Evolutionary conservation across 2,329 filamentous ascomycete species (phyloP), one percentile per base, ranked within the genome.

Genomic region (Alternaria burnsii): DNA sequence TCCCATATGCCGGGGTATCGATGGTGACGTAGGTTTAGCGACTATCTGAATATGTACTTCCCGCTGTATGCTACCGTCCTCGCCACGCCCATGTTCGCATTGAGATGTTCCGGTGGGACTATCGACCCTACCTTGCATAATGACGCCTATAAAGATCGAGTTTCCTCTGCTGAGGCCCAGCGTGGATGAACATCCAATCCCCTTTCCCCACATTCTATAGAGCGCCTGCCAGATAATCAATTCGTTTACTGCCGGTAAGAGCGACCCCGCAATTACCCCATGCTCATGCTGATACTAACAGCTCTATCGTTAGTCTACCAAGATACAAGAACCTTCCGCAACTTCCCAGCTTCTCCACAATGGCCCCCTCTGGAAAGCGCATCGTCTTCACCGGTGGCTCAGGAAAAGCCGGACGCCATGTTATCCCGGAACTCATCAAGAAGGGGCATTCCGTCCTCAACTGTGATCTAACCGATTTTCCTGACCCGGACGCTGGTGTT

Each of bases 401-500:
- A 59, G 85, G 75, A 28, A 78, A 78, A 74, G 85, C 84, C 18
- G 85, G 85, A 9, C 80, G 85, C 47, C 81, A 86, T 75, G 81
- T 82, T n/a, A 85, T 87, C 51, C 80, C 81, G 16, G 81, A 85
- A 36, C 80, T 88, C 18, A 72, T 86, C 30, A 76, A 80, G 10
- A 76, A 80, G 59, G 85, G 84, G 32, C 82, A 87, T 66, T 70
- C 82, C 60, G 79, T 87, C 34, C 79, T 87, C 28, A 88, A 88
- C 61, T 73, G 87, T n/a, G 86, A 87, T 66, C 78, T 87, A 5
- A 72, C 78, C 16, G 79, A 82, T 6, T 79, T 83, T 20, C 76
- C 80, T 5, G 81, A 82, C 56, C 81, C 79, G 4, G 72, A 73
- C 28, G 71, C 71, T 6, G 73, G 71, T 14, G 82, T 87, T 50